Base-by-base conservation (phyloP, 306 rosid species). In the Vicia faba region DNA sequence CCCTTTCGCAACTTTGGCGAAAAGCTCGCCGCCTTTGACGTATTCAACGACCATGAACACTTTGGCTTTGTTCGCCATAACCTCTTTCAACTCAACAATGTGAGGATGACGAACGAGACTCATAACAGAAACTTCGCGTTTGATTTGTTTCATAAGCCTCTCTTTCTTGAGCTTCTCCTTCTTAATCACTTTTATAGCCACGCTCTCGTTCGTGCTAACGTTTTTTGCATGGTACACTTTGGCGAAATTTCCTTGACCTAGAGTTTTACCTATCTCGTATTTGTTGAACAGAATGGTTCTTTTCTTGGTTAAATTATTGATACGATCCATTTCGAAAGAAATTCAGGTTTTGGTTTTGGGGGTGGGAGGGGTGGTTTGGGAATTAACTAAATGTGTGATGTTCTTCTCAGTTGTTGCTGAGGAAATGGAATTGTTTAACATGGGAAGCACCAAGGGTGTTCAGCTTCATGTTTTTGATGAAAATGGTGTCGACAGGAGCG, bases 181-280 rank as follows among this genome's bases (percentile, higher is more conserved):
- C 14, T 80, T 81, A 1, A 88, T 79, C 0, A 88, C 87, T 68
- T 91, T 91, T 36, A 91, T 84, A 12, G 97, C 96, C 0, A 91
- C 95, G 71, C 75, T 83, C 19, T 88, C 91, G 41, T 78, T 76
- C 5, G 83, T 76, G 13, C 2, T 5, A 0, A 86, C 43, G 79
- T 87, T 82, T 75, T 66, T 77, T 1, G 83, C 89, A 13, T 83
- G 67, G 59, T 78, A 86, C 4, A 91, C 97, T 59, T 91, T 88
- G 0, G 97, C 95, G 45, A 91, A 91, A 11, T 85, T 91, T 0
- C 97, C 97, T 55, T 86, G 82, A 11, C 97, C 97, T 0, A 91
- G 64, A 0, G 80, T 12, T 23, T 72, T 84, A 15, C 97, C 96
- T 68, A 82, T 77, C 85, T 88, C 96, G 36, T 91, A 91, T 71